Evolutionary conservation across 2,329 filamentous ascomycete species (phyloP), one percentile per base, ranked within the genome.

Genomic region (Trichocomaceae sp.): DNA sequence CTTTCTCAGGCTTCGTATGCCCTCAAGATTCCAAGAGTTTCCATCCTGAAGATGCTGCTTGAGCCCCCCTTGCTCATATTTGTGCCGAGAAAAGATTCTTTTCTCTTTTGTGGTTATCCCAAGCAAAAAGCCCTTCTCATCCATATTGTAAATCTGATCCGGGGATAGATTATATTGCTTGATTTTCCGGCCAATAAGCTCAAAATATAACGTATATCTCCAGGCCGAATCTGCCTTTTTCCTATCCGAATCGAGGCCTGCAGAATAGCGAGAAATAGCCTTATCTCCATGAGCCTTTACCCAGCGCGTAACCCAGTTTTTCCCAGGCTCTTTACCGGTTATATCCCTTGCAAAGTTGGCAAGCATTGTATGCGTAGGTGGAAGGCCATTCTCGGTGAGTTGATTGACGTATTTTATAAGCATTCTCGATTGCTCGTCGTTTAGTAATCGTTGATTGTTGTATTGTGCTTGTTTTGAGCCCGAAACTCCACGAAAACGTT

Each of bases 1-100:
- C n/a, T n/a, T n/a, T n/a, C n/a, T n/a, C n/a, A n/a, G n/a, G n/a
- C n/a, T n/a, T n/a, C n/a, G n/a, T n/a, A n/a, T n/a, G n/a, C n/a
- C n/a, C n/a, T n/a, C n/a, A n/a, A n/a, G n/a, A n/a, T n/a, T n/a
- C n/a, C n/a, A n/a, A n/a, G n/a, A n/a, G n/a, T n/a, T n/a, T n/a
- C n/a, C 41, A 60, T 64, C 47, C 29, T 63, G 39, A 23, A 60
- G 6, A 10, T 53, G 26, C 45, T 59, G 29, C 46, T 54, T 54
- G 7, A 52, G 20, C 13, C 57, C 52, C 37, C 42, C 54, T 49
- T 52, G 19, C 50, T 53, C 26, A 47, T 54, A 55, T 19, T 15
- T 8, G 15, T 23, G 17, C 42, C 19, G 23, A 15, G 42, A 22
- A 46, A 46, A 46, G 42, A 46, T 22, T 46, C 17, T 46, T 46